Conservation (phyloP, 495 filamentous ascomycete species). For the Aspergillus haitiensis region DNA sequence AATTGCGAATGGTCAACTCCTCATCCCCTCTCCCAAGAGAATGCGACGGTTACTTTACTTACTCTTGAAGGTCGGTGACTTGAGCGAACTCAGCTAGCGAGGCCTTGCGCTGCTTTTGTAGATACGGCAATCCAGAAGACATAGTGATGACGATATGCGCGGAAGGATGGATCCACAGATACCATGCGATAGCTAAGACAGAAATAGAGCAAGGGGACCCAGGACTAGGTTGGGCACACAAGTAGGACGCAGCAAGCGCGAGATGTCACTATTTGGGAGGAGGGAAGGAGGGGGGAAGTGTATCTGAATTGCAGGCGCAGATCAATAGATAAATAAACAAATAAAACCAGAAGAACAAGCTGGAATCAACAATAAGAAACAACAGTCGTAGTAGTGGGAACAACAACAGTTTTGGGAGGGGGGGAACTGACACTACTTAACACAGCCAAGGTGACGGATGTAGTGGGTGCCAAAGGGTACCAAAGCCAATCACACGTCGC, state of each 20-base stretch:
- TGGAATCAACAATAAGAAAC: background rate
- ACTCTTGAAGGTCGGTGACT: conserved; percentile 72
- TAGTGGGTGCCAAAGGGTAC: background rate
- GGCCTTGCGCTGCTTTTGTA: conserved; percentile 79
- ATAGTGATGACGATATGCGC: conserved; percentile 39
- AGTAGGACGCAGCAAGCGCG: background rate
- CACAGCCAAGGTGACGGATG: background rate
- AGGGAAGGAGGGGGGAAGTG: background rate
- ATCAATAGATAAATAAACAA: no score
- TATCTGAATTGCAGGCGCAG: no score
- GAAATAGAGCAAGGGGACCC: conserved; percentile 24
- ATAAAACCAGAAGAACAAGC: background rate
- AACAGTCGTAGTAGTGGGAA: background rate
- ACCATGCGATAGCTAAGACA: conserved; percentile 46
- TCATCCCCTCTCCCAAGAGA: background rate
- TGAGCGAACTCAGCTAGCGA: conserved; percentile 76
- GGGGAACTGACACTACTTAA: background rate
- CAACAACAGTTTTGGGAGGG: background rate
- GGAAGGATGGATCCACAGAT: conserved; percentile 37
- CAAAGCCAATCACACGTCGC: conserved; percentile 17
- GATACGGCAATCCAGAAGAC: conserved; percentile 64
- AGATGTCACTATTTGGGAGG: no score
- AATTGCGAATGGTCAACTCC: background rate
- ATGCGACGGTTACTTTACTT: conserved; percentile 34
- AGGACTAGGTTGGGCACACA: background rate